Evolutionary conservation across 208 protist genomes (phyloP).

Genomic region (Lotmaria passim): DNA sequence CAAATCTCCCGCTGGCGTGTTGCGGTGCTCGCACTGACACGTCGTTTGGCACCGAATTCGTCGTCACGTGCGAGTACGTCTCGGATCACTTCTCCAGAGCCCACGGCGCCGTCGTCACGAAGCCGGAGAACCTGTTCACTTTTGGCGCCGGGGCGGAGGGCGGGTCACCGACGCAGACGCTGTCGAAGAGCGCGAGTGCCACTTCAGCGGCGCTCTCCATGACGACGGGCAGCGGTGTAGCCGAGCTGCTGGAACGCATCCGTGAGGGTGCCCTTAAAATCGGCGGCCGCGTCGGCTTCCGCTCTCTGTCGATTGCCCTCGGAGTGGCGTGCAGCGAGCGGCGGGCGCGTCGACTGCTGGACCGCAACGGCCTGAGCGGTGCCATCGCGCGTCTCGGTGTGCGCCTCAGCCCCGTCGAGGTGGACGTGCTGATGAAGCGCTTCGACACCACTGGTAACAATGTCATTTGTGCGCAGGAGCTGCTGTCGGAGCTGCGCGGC

Average conservation of each 20-base stretch:
- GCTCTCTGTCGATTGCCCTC: slow-evolving; percentile 67
- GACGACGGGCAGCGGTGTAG: slow-evolving; percentile 47
- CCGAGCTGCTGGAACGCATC: slow-evolving; percentile 59
- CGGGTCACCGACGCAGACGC: slow-evolving; percentile 11
- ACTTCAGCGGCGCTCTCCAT: slow-evolving; percentile 37
- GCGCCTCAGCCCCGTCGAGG: slow-evolving; percentile 55
- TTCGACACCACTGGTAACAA: slow-evolving; percentile 79
- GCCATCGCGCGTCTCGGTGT: slow-evolving; percentile 64
- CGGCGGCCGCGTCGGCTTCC: slow-evolving; percentile 79
- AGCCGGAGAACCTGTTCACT: slow-evolving; percentile 73
- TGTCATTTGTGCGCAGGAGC: slow-evolving; percentile 73
- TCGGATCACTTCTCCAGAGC: slow-evolving; percentile 43
- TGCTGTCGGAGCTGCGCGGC: slow-evolving; percentile 80
- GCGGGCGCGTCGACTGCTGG: slow-evolving; percentile 46
- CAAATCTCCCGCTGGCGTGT: slow-evolving; percentile 69
- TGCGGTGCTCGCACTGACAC: slow-evolving; percentile 36
- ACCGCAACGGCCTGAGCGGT: slow-evolving; percentile 51
- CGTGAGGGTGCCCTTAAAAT: slow-evolving; percentile 64
- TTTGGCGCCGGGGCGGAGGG: slow-evolving; percentile 30
- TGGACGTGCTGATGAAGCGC: slow-evolving; percentile 77
- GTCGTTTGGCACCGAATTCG: slow-evolving; percentile 71
- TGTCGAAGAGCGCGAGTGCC: slow-evolving; percentile 4
- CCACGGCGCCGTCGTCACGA: slow-evolving; percentile 44
- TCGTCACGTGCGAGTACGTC: slow-evolving; percentile 64
- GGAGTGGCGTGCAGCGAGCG: slow-evolving; percentile 76